phyloP scores from a whole-genome alignment of 257 asterid species.

The Petunia axillaris region DNA sequence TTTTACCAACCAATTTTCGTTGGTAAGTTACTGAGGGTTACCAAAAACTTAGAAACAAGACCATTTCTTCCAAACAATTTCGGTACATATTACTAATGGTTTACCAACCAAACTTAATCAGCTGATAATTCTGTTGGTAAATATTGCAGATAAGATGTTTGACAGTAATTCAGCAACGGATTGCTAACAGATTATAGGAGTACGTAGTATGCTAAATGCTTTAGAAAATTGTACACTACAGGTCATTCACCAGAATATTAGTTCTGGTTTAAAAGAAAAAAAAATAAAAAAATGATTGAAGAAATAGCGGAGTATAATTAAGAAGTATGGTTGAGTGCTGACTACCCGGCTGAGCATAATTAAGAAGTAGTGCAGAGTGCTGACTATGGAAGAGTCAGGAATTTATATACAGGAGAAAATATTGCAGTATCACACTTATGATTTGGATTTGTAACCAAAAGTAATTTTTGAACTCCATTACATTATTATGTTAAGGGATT shows the following conservation, averaged over 20 bases:
- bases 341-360: too few relatives aligned
- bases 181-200: background rate
- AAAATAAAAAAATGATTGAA: background rate
- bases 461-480: too few relatives aligned
- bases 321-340: background rate
- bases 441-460: too few relatives aligned
- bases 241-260: background rate
- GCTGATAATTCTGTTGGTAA: background rate
- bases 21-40: background rate
- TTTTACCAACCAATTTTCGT: background rate
- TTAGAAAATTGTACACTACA: background rate
- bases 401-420: too few relatives aligned
- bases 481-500: too few relatives aligned
- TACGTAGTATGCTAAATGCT: background rate
- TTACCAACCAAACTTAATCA: background rate
- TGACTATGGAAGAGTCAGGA: too few relatives aligned
- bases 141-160: background rate
- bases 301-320: background rate
- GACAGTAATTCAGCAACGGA: background rate
- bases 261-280: background rate
- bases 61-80: background rate
- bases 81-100: background rate
- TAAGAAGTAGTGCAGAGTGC: too few relatives aligned
- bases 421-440: too few relatives aligned
- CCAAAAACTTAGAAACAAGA: background rate